These are phyloP conservation scores for Chaetomiaceae sp. DNA, from an alignment of 2,329 filamentous ascomycete species.

Conservation along the genomic window DNA sequence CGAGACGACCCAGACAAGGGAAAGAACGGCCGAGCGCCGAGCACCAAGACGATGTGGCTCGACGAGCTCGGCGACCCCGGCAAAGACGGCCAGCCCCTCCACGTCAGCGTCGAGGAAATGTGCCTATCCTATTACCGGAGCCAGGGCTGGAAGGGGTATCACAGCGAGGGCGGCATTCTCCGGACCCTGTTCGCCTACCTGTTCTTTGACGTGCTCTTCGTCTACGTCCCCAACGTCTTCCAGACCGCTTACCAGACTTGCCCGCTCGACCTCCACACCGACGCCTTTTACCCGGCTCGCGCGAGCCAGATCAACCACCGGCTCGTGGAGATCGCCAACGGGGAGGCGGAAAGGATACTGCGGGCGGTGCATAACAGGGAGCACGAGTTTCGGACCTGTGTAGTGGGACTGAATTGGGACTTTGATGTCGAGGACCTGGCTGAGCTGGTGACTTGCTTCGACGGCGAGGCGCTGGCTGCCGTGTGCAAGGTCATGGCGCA, in stretches of 20 bases:
- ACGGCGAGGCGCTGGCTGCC: conserved; percentile 72
- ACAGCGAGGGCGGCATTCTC: conserved; percentile 85
- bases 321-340: conserved; percentile 82
- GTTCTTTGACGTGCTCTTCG: conserved; percentile 89
- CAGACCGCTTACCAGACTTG: conserved; percentile 94
- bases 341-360: conserved; percentile 64
- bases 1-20: conserved; percentile 42
- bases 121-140: conserved; percentile 80
- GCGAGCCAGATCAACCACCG: conserved; percentile 85
- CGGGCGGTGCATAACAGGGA: conserved; percentile 64
- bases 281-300: conserved; percentile 84
- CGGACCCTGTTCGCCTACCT: conserved; percentile 88
- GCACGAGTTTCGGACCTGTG: conserved; percentile 67
- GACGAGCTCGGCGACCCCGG: conserved; percentile 59
- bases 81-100: conserved; percentile 43
- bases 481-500: conserved; percentile 94
- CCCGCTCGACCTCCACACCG: conserved; percentile 86
- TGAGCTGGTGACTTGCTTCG: conserved; percentile 75
- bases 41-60: conserved; percentile 80
- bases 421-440: conserved; percentile 74
- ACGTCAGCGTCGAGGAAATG: conserved; percentile 91
- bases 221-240: conserved; percentile 94
- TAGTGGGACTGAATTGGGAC: conserved; percentile 90
- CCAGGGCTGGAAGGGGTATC: conserved; percentile 90
- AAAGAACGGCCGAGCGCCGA: conserved; percentile 38